These are phyloP conservation scores for Pythium rishiriense DNA, from an alignment of 352 stramenopile species.

Conservation along the genomic window DNA sequence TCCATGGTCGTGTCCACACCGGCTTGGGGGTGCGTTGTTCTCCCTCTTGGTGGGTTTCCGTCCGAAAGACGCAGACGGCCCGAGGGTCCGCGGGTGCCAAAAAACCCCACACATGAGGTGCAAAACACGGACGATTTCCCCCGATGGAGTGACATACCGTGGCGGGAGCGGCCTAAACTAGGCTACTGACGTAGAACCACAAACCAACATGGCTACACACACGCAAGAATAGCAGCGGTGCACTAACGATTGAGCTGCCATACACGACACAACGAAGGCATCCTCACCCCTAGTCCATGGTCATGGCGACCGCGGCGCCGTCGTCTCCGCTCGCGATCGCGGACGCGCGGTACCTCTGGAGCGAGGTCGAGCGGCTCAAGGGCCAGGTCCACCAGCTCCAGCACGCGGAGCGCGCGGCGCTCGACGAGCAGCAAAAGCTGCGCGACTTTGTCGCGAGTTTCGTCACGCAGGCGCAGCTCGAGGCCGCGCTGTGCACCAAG, in stretches of 20 bases:
- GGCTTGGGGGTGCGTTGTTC: conserved; percentile 1
- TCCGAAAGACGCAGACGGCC: too few species aligned
- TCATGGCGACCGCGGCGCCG: not conserved
- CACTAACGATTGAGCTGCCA: not conserved
- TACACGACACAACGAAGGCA: not conserved
- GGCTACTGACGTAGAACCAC: too few species aligned
- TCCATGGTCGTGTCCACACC: too few species aligned
- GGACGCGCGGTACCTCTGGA: conserved; percentile 57
- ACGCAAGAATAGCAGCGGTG: not conserved
- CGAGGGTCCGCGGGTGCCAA: too few species aligned
- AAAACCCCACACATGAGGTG: conserved; percentile 24
- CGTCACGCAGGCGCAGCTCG: conserved; percentile 61
- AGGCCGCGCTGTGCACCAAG: conserved; percentile 61
- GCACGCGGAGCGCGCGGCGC: conserved; percentile 22
- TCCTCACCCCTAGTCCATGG: too few species aligned
- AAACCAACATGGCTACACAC: conserved; percentile 16
- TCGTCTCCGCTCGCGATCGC: conserved; percentile 19
- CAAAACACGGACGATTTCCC: conserved; percentile 2
- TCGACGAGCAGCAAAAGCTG: conserved; percentile 38
- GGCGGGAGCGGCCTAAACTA: not conserved
- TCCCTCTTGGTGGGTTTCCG: not conserved
- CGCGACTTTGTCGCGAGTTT: conserved; percentile 41
- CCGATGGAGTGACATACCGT: conserved; percentile 13
- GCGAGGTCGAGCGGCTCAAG: conserved; percentile 62
- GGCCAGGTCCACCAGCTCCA: conserved; percentile 46